A percentile compares a stretch with the other conserved stretches of the same genome.
These are phyloP conservation scores for Mycena albidolilacea DNA, from an alignment of 768 basidiomycete genomes.

Conservation along the genomic window DNA sequence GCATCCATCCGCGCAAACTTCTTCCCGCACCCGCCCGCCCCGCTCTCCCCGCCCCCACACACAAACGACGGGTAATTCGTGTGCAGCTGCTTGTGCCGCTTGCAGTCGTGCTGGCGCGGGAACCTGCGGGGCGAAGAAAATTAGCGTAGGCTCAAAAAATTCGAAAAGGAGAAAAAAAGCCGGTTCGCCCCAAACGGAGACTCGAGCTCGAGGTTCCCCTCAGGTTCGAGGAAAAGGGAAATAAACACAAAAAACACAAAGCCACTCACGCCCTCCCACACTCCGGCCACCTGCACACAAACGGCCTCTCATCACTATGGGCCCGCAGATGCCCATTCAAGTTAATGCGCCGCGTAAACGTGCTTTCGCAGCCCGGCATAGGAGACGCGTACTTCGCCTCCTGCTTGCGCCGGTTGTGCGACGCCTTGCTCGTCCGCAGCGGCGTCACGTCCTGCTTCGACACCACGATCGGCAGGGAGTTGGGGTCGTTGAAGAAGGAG, in stretches of 20 bases:
- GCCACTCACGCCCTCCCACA: constrained; percentile 76
- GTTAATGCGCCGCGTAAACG: constrained; percentile 95
- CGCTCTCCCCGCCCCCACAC: constrained; percentile 55
- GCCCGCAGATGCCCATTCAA: constrained; percentile 96
- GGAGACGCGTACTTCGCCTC: constrained; percentile 90
- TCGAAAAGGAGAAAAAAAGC: no score
- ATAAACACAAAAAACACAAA: no score
- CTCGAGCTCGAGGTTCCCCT: no score
- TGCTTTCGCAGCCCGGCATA: constrained; percentile 87
- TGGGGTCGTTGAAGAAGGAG: neutral
- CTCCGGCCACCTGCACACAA: constrained; percentile 95
- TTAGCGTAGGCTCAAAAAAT: no score
- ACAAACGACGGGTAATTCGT: constrained; percentile 93
- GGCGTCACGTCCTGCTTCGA: constrained; percentile 92
- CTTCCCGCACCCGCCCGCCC: constrained; percentile 85
- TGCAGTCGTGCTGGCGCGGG: constrained; percentile 96
- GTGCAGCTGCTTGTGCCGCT: constrained; percentile 95
- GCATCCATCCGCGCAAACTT: constrained; percentile 97
- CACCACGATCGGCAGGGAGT: constrained; percentile 35
- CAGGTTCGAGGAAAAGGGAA: no score
- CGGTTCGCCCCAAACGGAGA: no score
- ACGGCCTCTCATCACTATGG: constrained; percentile 85
- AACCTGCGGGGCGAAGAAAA: constrained; percentile 60
- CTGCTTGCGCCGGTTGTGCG: constrained; percentile 87
- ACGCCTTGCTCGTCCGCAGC: constrained; percentile 89